Base-by-base conservation (phyloP, 2,329 filamentous ascomycete species). In the Akanthomyces muscarius region DNA sequence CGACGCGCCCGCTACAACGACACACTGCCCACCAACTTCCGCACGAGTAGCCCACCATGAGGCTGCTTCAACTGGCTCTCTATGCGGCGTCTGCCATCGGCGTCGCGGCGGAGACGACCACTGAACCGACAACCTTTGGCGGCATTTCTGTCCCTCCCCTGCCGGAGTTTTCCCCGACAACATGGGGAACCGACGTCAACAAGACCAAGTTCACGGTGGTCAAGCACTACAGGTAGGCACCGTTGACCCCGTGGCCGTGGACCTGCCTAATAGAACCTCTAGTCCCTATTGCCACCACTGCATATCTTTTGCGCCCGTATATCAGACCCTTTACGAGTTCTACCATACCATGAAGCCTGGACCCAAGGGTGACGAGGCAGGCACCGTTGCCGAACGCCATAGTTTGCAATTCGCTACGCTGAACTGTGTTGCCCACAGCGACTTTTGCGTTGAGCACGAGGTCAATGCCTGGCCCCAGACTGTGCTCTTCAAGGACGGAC, bases 291-390 rank as follows among this genome's bases (percentile, higher is more conserved):
- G 84, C 75, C 83, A 82, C 53, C 92, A 97, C 75, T 97, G 93
- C 78, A 83, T 83, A 73, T 80, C 83, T 56, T 90, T 92, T 71
- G 92, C 91, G 59, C 95, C 95, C 8, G 88, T 86, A 57, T 97
- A 87, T 81, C 92, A 98, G 77, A 97, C 93, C 5, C 76, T 94
- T 16, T 97, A 98, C 81, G 95, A 99, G 78, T 97, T 88, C 76
- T 99, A 97, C 79, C 80, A 91, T 78, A 97, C 93, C 44, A 95
- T 91, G 44, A 88, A 92, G 70, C 89, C 89, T 18, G 78, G 88
- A 73, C 69, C 80, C 77, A 69, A 79, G 75, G 68, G 84, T 78
- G 77, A 83, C 77, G 69, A 80, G 73, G 66, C 85, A 77, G 77
- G 82, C 47, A 76, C 77, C 33, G 97, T 97, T 71, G 87, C 88